These are phyloP conservation scores for Mycosarcoma mackinlayi DNA, from an alignment of 1,284 basidiomycete species.

Conservation along the genomic window DNA sequence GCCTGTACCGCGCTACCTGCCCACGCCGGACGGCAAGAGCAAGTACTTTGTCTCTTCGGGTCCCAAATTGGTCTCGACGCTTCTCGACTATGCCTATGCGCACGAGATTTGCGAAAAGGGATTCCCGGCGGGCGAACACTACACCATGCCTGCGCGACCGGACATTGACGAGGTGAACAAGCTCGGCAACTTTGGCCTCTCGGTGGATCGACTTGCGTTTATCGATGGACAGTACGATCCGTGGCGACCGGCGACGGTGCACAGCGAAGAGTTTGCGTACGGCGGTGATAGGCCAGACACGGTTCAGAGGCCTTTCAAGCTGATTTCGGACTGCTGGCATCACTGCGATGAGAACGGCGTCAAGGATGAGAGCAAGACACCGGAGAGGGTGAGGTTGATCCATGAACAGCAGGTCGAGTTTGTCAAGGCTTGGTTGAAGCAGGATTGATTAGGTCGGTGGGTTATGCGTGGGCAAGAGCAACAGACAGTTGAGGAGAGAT, in stretches of 20 bases:
- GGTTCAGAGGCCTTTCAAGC: conserved; percentile 80
- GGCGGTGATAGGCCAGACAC: conserved; percentile 80
- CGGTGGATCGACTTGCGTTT: conserved; percentile 81
- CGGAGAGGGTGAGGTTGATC: conserved; percentile 80
- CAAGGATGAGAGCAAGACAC: conserved; percentile 73
- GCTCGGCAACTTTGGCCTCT: conserved; percentile 72
- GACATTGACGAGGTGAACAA: conserved; percentile 83
- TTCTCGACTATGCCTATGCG: conserved; percentile 80
- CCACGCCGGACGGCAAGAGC: conserved; percentile 32
- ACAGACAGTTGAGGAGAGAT: no score
- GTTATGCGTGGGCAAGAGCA: no score
- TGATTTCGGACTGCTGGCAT: conserved; percentile 75
- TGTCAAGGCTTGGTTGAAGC: conserved; percentile 82
- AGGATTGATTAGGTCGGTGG: no score
- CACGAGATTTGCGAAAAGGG: conserved; percentile 84
- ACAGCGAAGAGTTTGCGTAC: conserved; percentile 75
- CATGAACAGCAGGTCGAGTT: conserved; percentile 84
- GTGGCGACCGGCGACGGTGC: conserved; percentile 86
- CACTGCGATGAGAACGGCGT: conserved; percentile 59
- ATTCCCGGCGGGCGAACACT: conserved; percentile 81
- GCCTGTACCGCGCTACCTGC: conserved; percentile 25
- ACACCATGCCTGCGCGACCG: conserved; percentile 78
- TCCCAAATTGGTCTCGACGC: conserved; percentile 78
- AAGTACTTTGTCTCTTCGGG: conserved; percentile 38
- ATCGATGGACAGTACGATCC: conserved; percentile 87